Base-by-base conservation (phyloP, 345 rosid species). In the Citrus unshiu region DNA sequence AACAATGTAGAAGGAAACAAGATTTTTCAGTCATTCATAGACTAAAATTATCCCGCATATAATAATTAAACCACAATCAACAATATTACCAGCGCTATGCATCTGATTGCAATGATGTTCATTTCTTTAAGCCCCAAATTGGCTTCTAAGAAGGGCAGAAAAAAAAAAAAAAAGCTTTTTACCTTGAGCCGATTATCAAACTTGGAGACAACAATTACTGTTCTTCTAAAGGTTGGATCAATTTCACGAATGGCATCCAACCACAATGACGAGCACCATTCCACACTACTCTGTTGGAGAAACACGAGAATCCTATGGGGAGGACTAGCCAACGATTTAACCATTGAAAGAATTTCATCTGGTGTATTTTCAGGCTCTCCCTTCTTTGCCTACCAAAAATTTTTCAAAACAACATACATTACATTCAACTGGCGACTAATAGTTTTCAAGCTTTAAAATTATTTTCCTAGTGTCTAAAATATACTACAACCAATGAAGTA, bases 211-310 rank as follows among this genome's bases (percentile, higher is more conserved):
- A 94, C 98, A 46, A 96, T 92, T 21, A 91, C 81, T 2, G 98
- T 93, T 79, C 99, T 91, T 18, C 92, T 85, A 72, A 96, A 93
- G 56, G 85, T 87, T 6, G 98, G 97, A 88, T 96, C 99, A 76
- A 96, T 96, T 67, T 94, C 98, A 37, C 93, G 93, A 80, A 96
- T 84, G 9, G 91, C 84, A 87, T 96, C 99, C 79, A 96, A 81
- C 99, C 99, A 96, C 85, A 96, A 79, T 0, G 99, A 96, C 13
- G 98, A 96, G 71, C 99, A 96, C 99, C 98, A 96, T 29, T 94
- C 99, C 40, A 96, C 99, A 77, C 99, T 93, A 74, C 98, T 96
- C 83, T 96, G 99, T 82, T 96, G 98, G 77, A 94, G 95, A 80
- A 96, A 96, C 84, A 96, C 64, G 62, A 96, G 88, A 79, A 96